phyloP scores from a whole-genome alignment of 371 early-diverging fungal species.

The Batrachochytrium dendrobatidis region DNA sequence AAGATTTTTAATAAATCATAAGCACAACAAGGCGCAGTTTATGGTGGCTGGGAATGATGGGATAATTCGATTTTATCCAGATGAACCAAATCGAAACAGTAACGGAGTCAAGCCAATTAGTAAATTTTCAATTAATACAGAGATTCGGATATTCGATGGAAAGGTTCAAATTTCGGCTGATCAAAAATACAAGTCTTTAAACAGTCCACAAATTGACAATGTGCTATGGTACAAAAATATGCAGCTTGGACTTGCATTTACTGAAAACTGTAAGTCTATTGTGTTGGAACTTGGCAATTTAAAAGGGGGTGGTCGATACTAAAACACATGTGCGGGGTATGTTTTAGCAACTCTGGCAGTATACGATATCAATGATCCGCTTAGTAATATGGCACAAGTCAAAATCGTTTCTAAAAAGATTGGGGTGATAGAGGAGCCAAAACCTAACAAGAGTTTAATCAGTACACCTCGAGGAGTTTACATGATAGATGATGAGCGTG shows the following conservation, averaged over 20 bases:
- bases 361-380: background rate
- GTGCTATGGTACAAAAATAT: background rate
- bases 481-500: constrained; percentile 2
- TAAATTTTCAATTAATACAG: background rate
- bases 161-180: background rate
- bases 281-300: background rate
- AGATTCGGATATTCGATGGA: background rate
- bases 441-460: no score
- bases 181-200: background rate
- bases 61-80: constrained; percentile 1
- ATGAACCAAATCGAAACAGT: background rate
- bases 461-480: background rate
- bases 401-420: no score
- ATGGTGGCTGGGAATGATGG: background rate
- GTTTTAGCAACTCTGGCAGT: background rate
- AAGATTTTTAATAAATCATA: background rate
- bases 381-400: no score
- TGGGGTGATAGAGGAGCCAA: no score
- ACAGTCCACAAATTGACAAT: background rate
- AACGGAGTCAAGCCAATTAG: background rate
- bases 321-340: no score
- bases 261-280: background rate
- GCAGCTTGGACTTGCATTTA: background rate
- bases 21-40: background rate
- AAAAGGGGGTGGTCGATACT: no score